Conservation (phyloP, 345 rosid species). For the Clausena lansium region DNA sequence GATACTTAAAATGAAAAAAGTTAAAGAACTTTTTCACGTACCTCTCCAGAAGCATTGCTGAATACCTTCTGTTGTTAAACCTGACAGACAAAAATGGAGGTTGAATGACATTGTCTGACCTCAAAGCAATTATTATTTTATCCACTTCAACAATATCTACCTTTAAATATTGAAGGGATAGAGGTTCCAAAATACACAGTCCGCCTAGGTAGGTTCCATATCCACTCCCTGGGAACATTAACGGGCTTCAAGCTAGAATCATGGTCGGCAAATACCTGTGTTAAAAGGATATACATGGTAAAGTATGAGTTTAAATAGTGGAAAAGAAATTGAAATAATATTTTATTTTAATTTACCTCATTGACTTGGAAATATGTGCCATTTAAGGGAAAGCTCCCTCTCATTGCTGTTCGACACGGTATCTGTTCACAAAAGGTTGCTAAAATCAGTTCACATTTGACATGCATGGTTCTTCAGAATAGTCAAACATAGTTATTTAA, state of each 20-base stretch:
- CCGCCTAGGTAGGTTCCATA: conserved; percentile 81
- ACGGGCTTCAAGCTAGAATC: conserved; percentile 75
- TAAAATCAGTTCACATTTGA: background rate
- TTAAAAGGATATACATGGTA: background rate
- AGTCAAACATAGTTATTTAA: background rate
- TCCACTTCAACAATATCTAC: conserved; percentile 31
- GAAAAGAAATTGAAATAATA: conserved; percentile 1
- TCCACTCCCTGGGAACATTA: conserved; percentile 68
- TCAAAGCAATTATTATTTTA: background rate
- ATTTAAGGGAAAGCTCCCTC: conserved; percentile 94
- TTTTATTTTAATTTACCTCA: conserved; percentile 47
- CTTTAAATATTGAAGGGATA: conserved; percentile 84
- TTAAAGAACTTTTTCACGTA: conserved; percentile 23
- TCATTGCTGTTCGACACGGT: conserved; percentile 96
- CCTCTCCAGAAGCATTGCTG: conserved; percentile 98
- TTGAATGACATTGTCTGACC: conserved; percentile 7
- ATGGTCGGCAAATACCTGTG: conserved; percentile 93
- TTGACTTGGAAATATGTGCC: conserved; percentile 98
- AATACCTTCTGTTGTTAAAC: conserved; percentile 74
- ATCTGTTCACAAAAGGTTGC: conserved; percentile 41
- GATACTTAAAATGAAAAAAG: background rate
- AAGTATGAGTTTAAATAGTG: background rate
- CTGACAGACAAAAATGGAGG: conserved; percentile 31
- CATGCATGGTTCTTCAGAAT: conserved; percentile 1
- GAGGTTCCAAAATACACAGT: conserved; percentile 93